phyloP scores from a whole-genome alignment of 371 early-diverging fungal genomes.

The Catenaria anguillulae region DNA sequence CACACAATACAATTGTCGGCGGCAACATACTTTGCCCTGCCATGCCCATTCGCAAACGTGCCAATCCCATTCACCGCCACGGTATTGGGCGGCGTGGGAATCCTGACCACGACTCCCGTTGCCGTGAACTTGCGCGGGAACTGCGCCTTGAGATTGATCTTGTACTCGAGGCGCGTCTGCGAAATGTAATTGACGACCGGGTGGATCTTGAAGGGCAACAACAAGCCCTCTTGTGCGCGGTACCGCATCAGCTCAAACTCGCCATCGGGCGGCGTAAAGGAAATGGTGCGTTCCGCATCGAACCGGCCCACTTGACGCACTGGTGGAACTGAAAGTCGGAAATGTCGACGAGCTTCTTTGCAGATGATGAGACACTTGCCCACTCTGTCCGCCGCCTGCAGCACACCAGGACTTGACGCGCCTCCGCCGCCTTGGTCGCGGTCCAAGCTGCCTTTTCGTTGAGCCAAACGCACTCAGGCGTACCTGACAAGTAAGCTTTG shows the following conservation, averaged over 20 bases:
- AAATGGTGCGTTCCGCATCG: slow-evolving; percentile 65
- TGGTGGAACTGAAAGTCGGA: slow-evolving; percentile 88
- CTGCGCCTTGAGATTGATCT: slow-evolving; percentile 55
- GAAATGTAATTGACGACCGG: slow-evolving; percentile 68
- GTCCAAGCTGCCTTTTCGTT: no score
- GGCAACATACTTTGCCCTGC: slow-evolving; percentile 76
- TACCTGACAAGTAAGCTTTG: slow-evolving; percentile 57
- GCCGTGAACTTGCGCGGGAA: slow-evolving; percentile 62
- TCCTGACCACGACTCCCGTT: slow-evolving; percentile 59
- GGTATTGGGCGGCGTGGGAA: slow-evolving; percentile 73
- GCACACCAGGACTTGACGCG: slow-evolving; percentile 6
- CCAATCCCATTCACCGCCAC: slow-evolving; percentile 52
- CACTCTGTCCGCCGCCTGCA: slow-evolving; percentile 9
- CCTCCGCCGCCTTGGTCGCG: no score
- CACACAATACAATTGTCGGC: slow-evolving; percentile 70
- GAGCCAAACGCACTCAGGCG: slow-evolving; percentile 64
- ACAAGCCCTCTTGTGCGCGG: slow-evolving; percentile 72
- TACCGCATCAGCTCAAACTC: slow-evolving; percentile 89
- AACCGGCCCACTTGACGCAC: slow-evolving; percentile 70
- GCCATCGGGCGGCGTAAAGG: slow-evolving; percentile 81
- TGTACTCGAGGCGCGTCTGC: slow-evolving; percentile 60
- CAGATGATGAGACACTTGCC: slow-evolving; percentile 7
- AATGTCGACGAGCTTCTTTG: slow-evolving; percentile 46
- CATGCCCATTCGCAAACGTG: slow-evolving; percentile 27
- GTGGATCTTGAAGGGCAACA: slow-evolving; percentile 67